Evolutionary conservation across 2,329 filamentous ascomycete species (phyloP), one percentile per base, ranked within the genome.

Genomic region (Chrysoporthe puriensis): DNA sequence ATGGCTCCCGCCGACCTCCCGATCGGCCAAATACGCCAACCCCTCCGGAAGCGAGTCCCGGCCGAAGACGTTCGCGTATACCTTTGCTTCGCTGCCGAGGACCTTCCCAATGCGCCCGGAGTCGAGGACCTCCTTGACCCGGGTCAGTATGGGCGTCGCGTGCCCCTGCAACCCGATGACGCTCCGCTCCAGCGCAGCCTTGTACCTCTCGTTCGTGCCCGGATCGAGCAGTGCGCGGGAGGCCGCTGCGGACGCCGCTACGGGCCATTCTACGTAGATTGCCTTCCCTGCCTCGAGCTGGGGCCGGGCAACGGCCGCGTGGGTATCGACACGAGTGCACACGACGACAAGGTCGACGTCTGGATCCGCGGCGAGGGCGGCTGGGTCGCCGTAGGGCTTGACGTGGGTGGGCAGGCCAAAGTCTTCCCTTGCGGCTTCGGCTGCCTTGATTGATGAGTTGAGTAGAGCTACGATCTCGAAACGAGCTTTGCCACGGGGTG

Each of bases 191-290:
- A 84, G 68, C 1, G 73, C 72, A 0, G 76, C 72, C 43, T 14
- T 34, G 43, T 62, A 34, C 43, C 26, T 48, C 21, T 46, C 43
- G 43, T 62, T 48, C 16, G 43, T 13, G n/a, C 59, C 59, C 18
- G 59, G 59, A 14, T 62, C 59, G 26, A 62, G 59, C 26, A 86
- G 73, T 69, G 84, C 80, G 57, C 80, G 76, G 0, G 82, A 78
- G 68, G 84, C 77, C 1, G 73, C 69, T 1, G 79, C 63, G 54
- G 78, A 81, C 3, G 77, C 74, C 0, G 76, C 82, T 0, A 84
- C 75, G 3, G 82, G 84, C 83, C 83, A 84, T 71, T 86, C 84
- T n/a, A 81, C 78, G 66, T 82, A 85, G 14, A 83, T 78, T 56
- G 82, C 76, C 72, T 86, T 85, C 26, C 80, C 79, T 4, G 81